Evolutionary conservation across 73 alveolate species (phyloP), one percentile per base, ranked within the genome.

Genomic region (Symbiodinium natans): DNA sequence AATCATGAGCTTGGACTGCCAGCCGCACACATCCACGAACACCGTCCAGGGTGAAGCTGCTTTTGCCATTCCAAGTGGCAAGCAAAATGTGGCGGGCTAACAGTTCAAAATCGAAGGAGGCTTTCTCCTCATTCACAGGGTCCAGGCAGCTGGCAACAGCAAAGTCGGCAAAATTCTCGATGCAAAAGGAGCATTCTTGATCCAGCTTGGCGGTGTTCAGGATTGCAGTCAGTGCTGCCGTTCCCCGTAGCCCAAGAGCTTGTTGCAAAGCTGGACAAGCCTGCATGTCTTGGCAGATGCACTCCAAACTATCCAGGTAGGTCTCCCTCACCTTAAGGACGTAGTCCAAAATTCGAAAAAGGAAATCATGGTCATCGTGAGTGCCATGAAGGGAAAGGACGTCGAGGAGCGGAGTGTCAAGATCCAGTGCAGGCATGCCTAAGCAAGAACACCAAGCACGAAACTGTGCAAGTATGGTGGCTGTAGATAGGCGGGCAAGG

Each of bases 101-200:
- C n/a, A 23, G 15, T 11, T 33, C 25, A 29, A 33, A n/a, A 43
- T 74, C 84, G 29, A 74, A 74, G 31, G 43, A 15, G 23, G 43
- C 7, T 29, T 74, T 74, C 1, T 74, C 84, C 42, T 74, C 46
- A 13, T 23, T 2, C 23, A 74, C 33, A 10, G 43, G 43, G 27
- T 74, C 84, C 84, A 74, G 84, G 31, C 84, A 74, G 41, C 43
- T 17, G 43, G 84, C 40, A 17, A 74, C 42, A 25, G 84, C 84
- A n/a, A 74, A 29, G 43, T 74, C 84, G 6, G 17, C 84, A 15
- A 74, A 74, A 13, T 43, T 23, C 9, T 74, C 84, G 31, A 74
- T 29, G 5, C 40, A 27, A 31, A 74, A 13, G 19, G 40, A 33
- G 84, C 40, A 74, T 29, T 74, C 84, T 29, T 9, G 43, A 29